phyloP scores from a whole-genome alignment of 1,284 basidiomycete species.

The Thecaphora frezii region DNA sequence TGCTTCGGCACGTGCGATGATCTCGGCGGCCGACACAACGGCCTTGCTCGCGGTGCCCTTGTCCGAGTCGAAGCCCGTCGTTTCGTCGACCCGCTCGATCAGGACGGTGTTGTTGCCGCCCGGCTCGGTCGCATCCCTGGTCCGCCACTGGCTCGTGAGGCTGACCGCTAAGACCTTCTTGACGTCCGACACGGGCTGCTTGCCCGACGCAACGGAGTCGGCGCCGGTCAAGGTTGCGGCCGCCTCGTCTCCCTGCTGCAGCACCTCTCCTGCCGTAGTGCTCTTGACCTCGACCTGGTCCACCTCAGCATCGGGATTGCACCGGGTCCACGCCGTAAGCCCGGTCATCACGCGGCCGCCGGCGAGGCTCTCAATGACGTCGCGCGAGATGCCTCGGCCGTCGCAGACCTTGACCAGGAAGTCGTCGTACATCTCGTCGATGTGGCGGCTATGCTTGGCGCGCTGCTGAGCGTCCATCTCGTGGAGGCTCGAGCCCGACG shows the following conservation, averaged over 20 bases:
- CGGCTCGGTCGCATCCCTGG: constrained; percentile 27
- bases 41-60: background rate
- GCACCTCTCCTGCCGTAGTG: background rate
- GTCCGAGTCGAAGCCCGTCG: background rate
- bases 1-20: background rate
- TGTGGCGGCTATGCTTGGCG: constrained; percentile 50
- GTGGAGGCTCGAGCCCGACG: constrained; percentile 55
- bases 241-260: background rate
- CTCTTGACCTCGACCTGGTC: constrained; percentile 10
- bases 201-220: no score
- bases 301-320: constrained; percentile 34
- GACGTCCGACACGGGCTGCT: constrained; percentile 21
- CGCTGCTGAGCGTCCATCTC: constrained; percentile 53
- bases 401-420: constrained; percentile 57
- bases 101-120: constrained; percentile 39
- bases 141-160: constrained; percentile 37
- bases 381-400: constrained; percentile 57
- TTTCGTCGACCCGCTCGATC: constrained; percentile 22
- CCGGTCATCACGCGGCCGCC: constrained; percentile 62
- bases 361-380: constrained; percentile 59
- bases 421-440: constrained; percentile 60
- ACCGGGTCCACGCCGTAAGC: constrained; percentile 57
- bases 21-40: background rate
- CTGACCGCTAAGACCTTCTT: constrained; percentile 33
- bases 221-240: no score